Base-by-base conservation (phyloP, 495 filamentous ascomycete species). In the Parathielavia hyrcaniae region DNA sequence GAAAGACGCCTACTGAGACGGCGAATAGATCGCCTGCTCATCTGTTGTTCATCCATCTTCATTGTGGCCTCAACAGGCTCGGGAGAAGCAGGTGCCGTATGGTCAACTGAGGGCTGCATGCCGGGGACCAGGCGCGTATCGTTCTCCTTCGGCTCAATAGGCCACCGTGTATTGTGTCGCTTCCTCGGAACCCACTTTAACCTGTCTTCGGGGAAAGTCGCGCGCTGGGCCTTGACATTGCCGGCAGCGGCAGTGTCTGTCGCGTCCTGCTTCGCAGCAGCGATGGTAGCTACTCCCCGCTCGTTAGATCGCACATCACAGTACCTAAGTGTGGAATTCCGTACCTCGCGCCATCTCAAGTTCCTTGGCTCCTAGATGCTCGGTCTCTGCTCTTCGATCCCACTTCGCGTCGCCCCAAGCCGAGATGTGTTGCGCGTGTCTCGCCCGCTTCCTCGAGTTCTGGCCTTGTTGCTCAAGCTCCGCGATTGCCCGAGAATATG, bases 81-180 rank as follows among this genome's bases (percentile, higher is more conserved):
- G 16, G 44, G 49, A 10, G 58, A 49, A 7, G 47, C 5, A 9
- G 62, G 63, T 0, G 62, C 41, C 7, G 63, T 51, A 32, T 66
- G 62, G 30, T 65, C 60, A 35, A 64, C 62, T 22, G 58, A 55
- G 0, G 63, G 64, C 45, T 66, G 62, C 43, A 64, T 32, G 12
- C 60, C 58, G n/a, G 63, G 67, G 12, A 65, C 36, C 55, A 60
- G 66, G 44, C 59, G 65, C 4, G 40, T 30, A 1, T 55, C 32
- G 30, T 51, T 40, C 13, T 52, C 50, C 57, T 54, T 58, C 10
- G 64, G 64, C 46, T 64, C 55, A 35, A 72, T 64, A 11, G 69
- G 69, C 61, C 63, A 69, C 19, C 69, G 66, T 23, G 64, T 61
- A 49, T 66, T 70, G 60, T 72, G 64, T n/a, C 69, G 61, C 54